Base-by-base conservation (phyloP, 129 eudicot genomes). In the Tagetes erecta region DNA sequence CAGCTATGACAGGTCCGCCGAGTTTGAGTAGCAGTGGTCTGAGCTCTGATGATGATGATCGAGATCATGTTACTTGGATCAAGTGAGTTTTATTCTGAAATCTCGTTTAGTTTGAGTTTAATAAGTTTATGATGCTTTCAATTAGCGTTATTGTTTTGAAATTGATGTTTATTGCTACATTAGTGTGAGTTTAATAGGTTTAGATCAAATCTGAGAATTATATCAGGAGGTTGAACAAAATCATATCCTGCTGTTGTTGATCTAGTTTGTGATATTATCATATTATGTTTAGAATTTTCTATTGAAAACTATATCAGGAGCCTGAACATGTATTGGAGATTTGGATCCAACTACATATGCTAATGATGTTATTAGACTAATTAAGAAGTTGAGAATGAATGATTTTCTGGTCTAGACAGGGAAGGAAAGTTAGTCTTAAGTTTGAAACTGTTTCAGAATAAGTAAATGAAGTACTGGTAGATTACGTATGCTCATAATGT, bases 71-170 rank as follows among this genome's bases (percentile, higher is more conserved):
- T 71, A 12, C 20, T 35, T 1, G 11, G 41, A 84, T 84, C 45
- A 68, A 83, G n/a, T 67, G 27, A 57, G 36, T 40, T 57, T 30
- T 2, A 31, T 31, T 57, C 35, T n/a, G 67, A 76, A 76, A 6
- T 50, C 34, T 12, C 56, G 1, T 76, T 66, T 51, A n/a, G 63
- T 64, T 64, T n/a, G 10, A 27, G 3, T n/a, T n/a, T 49, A 14
- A 4, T 59, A 3, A 45, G 36, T 10, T 63, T 74, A 74, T 36
- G 37, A 1, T 64, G 79, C 71, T 35, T 74, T 74, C 27, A 1
- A 6, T 56, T 68, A 44, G 58, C 30, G 31, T 31, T 47, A 31
- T 34, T 5, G 8, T 33, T 11, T 49, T 69, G 45, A 37, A 8
- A 45, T 6, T 58, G 38, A 27, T 59, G 13, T 27, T 31, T 44